These are phyloP conservation scores for Fusarium torulosum DNA, from an alignment of 2,329 filamentous ascomycete genomes.

Conservation along the genomic window DNA sequence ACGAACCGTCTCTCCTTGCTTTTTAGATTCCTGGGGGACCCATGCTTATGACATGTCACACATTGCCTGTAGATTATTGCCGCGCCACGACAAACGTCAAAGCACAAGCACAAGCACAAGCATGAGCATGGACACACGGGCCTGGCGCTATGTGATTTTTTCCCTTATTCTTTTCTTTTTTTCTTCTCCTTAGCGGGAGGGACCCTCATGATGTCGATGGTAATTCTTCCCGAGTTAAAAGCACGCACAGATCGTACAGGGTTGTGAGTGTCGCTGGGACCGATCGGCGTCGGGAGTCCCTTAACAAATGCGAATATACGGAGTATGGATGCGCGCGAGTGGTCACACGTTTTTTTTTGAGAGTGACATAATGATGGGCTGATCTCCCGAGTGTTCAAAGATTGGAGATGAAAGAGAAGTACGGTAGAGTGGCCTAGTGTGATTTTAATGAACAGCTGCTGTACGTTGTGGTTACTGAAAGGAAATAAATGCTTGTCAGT, in stretches of 20 bases:
- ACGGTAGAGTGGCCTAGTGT: no score
- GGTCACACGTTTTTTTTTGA: constrained; percentile 1
- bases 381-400: constrained; percentile 4
- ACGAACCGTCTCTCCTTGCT: constrained; percentile 1
- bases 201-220: constrained; percentile 24
- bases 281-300: constrained; percentile 17
- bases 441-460: not conserved
- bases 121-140: not conserved
- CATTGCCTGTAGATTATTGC: constrained; percentile 6
- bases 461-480: not conserved
- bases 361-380: not conserved
- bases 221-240: not conserved
- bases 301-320: constrained; percentile 8
- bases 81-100: constrained; percentile 14
- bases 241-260: constrained; percentile 23
- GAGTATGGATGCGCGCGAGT: not conserved
- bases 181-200: constrained; percentile 9
- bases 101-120: constrained; percentile 6
- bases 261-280: constrained; percentile 16
- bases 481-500: not conserved
- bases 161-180: constrained; percentile 9
- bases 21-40: constrained; percentile 29
- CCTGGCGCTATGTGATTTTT: constrained; percentile 6
- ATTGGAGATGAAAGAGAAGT: constrained; percentile 11
- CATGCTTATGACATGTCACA: constrained; percentile 28